Evolutionary conservation across 2,329 filamentous ascomycete species (phyloP), one percentile per base, ranked within the genome.

Genomic region (Talaromyces sp.): DNA sequence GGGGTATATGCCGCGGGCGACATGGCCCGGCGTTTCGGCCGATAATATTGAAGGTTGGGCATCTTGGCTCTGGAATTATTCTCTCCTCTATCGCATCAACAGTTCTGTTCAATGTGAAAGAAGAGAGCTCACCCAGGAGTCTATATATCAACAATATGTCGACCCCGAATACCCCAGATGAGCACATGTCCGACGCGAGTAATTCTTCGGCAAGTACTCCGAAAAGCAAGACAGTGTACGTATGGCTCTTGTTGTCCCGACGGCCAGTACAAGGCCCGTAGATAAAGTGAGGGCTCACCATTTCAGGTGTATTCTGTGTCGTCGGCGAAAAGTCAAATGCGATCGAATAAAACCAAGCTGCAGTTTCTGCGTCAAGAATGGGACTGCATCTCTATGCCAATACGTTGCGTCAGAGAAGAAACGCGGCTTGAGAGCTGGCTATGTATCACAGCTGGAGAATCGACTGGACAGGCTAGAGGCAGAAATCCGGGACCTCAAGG

Each of bases 261-360:
- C 43, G 43, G 43, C 19, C 43, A 21, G 10, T 26, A 50, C 24
- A 50, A 50, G 43, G 43, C 43, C 43, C 43, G 43, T 26, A 21
- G 13, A 50, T 50, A 24, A 26, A 50, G 19, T 4, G 8, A 50
- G 13, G 9, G 9, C 19, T 50, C 13, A 50, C 8, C n/a, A 19
- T 38, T 58, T 21, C 38, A 61, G 58, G 11, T 63, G 60, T 32
- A 26, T 55, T n/a, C 56, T 57, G 3, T 63, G 59, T 41, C 59
- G 62, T 5, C 53, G 58, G 27, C 58, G 62, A 29, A 63, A 63
- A 29, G 56, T 63, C 14, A 60, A 59, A 35, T 63, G 59, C 56
- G 62, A 63, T 49, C 62, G 62, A 17, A 38, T 32, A 29, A 56
- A 54, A n/a, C 62, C 62, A 26, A 58, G 51, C 38, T 63, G 62